Base-by-base conservation (phyloP, 2,329 filamentous ascomycete species). In the Monilinia vaccinii-corymbosi region DNA sequence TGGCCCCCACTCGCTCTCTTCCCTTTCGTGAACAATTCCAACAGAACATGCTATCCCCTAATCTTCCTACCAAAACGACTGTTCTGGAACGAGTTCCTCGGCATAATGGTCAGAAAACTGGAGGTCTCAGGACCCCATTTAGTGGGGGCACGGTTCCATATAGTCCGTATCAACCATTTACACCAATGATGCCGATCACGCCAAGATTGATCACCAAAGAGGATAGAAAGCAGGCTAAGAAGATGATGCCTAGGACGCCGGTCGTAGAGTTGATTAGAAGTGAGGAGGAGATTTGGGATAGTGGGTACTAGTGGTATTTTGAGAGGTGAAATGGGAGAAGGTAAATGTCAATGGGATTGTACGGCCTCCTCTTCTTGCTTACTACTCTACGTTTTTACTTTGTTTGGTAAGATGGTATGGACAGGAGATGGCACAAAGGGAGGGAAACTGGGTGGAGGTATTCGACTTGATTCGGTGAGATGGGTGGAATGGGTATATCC, bases 81-180 rank as follows among this genome's bases (percentile, higher is more conserved):
- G 81, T 85, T 1, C 82, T 87, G 63, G 83, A 86, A 68, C 76
- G 84, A 36, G 75, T 74, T 2, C 51, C 53, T 25, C 80, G 81
- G 1, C 82, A 47, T 18, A 84, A 85, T 0, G 73, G 74, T 23
- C 65, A 66, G 5, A 52, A 62, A 18, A 79, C 78, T 0, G 82
- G 80, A 0, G 83, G 81, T 1, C 64, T 68, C 28, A 81, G 80
- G 49, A 87, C 84, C 3, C 88, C 87, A 0, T 81, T 77, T 71
- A 84, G 80, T 1, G 83, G 81, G 5, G 78, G 77, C 25, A 79
- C 83, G 1, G 81, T 85, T 25, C 88, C 88, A 1, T 92, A 92
- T 72, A 84, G 82, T 59, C 87, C 89, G 0, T 93, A 92, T 67
- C 89, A 92, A 76, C 89, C 89, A 0, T 89, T 86, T 70, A 88